Conservation (phyloP, 164 flowering plant genomes). For the Vitis cinerea region DNA sequence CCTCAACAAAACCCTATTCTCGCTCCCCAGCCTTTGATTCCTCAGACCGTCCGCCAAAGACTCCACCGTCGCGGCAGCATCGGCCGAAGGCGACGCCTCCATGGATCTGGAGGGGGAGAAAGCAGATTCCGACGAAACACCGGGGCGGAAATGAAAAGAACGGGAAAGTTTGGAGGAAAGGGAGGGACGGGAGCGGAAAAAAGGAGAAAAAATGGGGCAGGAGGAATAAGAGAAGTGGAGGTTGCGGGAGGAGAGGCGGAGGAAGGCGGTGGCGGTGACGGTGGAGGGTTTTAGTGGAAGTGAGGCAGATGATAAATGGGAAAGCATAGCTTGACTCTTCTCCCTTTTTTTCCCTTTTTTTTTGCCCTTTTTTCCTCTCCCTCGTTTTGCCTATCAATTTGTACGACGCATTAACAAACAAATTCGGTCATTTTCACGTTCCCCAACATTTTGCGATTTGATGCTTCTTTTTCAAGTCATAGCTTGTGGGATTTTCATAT, state of each 20-base stretch:
- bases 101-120: constrained; percentile 16
- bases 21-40: constrained; percentile 41
- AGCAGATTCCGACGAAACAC: constrained; percentile 18
- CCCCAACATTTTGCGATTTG: neutral
- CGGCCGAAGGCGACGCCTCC: constrained; percentile 35
- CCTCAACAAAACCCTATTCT: constrained; percentile 22
- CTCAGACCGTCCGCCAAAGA: constrained; percentile 48
- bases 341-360: neutral
- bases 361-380: neutral
- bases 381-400: neutral
- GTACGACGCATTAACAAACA: neutral
- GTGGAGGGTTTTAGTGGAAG: constrained; percentile 6
- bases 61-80: constrained; percentile 36
- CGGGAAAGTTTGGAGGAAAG: constrained; percentile 1
- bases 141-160: too few species aligned
- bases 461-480: too few species aligned
- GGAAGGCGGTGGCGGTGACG: constrained; percentile 11
- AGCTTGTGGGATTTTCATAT: too few species aligned
- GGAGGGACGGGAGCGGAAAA: neutral
- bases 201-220: constrained; percentile 1
- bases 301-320: constrained; percentile 17
- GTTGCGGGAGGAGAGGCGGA: constrained; percentile 3
- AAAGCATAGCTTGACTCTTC: constrained; percentile 12
- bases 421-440: neutral
- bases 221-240: constrained; percentile 6